Evolutionary conservation across 257 asterid species (phyloP).

Genomic region (Sherardia arvensis): DNA sequence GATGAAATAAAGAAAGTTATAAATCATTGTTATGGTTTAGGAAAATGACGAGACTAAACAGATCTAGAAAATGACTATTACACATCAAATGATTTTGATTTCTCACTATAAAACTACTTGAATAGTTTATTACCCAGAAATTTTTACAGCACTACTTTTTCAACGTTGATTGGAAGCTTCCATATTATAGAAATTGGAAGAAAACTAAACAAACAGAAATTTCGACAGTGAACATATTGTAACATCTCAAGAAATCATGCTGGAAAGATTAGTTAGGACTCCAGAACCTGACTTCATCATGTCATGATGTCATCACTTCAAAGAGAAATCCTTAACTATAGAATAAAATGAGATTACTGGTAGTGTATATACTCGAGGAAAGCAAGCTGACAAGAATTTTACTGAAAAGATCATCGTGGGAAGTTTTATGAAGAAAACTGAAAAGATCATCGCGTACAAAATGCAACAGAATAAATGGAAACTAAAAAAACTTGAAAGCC

Average conservation of each 20-base stretch:
- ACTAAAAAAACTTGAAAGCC: slow-evolving; percentile 2
- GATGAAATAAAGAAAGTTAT: not conserved
- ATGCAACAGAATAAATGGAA: not conserved
- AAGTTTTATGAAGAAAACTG: not conserved
- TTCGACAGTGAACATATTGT: not conserved
- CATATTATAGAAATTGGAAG: not conserved
- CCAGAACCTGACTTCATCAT: not conserved
- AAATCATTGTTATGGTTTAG: not conserved
- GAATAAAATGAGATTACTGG: not conserved
- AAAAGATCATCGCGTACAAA: no score
- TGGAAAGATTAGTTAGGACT: not conserved
- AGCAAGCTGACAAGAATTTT: not conserved
- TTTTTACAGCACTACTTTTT: not conserved
- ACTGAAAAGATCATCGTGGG: no score
- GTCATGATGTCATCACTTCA: not conserved
- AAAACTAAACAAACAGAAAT: not conserved
- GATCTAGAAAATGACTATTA: not conserved
- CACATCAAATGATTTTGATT: not conserved
- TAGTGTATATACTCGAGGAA: not conserved
- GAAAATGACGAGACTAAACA: not conserved
- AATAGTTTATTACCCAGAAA: not conserved
- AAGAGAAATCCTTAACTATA: not conserved
- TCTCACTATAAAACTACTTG: not conserved
- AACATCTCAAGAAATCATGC: not conserved
- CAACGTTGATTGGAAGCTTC: not conserved